phyloP scores from a whole-genome alignment of 2,329 filamentous ascomycete genomes.

The Ophiostoma novo-ulmi region DNA sequence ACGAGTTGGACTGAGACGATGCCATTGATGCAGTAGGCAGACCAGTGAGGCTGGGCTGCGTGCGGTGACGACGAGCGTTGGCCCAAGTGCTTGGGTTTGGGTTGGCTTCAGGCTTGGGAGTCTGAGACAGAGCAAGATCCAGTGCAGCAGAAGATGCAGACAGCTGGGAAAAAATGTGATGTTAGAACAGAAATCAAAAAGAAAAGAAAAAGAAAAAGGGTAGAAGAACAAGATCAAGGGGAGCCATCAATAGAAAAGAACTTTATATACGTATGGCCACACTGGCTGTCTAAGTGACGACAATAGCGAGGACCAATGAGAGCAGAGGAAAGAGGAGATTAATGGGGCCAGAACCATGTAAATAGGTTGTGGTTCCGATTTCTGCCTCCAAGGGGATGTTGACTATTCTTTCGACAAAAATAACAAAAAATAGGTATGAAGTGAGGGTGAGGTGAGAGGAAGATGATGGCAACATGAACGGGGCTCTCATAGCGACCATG shows the following conservation, averaged over 20 bases:
- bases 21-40: constrained; percentile 34
- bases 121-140: constrained; percentile 49
- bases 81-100: constrained; percentile 51
- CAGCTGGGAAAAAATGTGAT: constrained; percentile 46
- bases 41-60: constrained; percentile 54
- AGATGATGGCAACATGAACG: not conserved
- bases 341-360: not conserved
- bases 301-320: not conserved
- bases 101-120: constrained; percentile 40
- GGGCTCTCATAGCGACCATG: not conserved
- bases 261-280: not conserved
- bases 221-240: too few relatives aligned
- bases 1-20: constrained; percentile 33
- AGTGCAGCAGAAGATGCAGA: constrained; percentile 76
- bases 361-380: too few relatives aligned
- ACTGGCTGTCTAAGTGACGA: not conserved
- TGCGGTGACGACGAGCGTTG: constrained; percentile 62
- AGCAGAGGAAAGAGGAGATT: not conserved
- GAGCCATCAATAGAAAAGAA: not conserved
- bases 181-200: not conserved
- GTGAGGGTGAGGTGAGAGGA: not conserved
- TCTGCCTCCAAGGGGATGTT: too few relatives aligned
- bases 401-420: too few relatives aligned
- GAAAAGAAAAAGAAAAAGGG: not conserved
- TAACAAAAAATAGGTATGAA: too few relatives aligned